Evolutionary conservation across 78 protist species (phyloP), one percentile per base, ranked within the genome.

Genomic region (Pelomyxa schiedti): DNA sequence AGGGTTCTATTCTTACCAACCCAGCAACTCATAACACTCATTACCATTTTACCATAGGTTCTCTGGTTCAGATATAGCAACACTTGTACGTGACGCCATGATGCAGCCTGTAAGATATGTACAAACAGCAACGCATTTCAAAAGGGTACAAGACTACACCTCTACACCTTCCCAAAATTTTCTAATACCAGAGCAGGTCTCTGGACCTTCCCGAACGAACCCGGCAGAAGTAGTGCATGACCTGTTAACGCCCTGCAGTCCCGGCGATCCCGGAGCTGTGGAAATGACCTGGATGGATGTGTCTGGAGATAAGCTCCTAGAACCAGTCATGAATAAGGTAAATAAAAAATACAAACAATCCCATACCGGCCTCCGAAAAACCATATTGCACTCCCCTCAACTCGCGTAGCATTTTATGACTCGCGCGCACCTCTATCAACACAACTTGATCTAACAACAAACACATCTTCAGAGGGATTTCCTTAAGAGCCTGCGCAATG

Each of bases 61-160:
- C 63, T 82, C 93, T 1, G 98, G 98, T 42, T 47, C 96, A 2
- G 99, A 97, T 52, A 90, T 97, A 30, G 39, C 80, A 24, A 82
- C 79, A 6, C 36, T 91, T 0, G 95, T 93, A 6, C 90, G 93
- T 24, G 94, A 91, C 8, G 97, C 97, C 1, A 72, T 96, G 65
- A 92, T 95, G 96, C 87, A 79, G 78, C 97, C 98, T 4, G 88
- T 97, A 26, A 91, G 99, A 40, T 82, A 75, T 28, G 75, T 86
- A 28, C 98, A 95, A 76, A 0, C 4, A 9, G 97, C 98, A 22
- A 95, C 98, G 7, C 98, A 95, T 75, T 95, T 95, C 66, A 87
- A 90, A 78, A 4, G 35, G 70, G 81, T 87, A n/a, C 84, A 83
- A 5, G 69, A 7, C 7, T 69, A 30, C 39, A n/a, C n/a, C n/a